phyloP scores from a whole-genome alignment of 2,329 filamentous ascomycete species.

The Diaporthe batatas region DNA sequence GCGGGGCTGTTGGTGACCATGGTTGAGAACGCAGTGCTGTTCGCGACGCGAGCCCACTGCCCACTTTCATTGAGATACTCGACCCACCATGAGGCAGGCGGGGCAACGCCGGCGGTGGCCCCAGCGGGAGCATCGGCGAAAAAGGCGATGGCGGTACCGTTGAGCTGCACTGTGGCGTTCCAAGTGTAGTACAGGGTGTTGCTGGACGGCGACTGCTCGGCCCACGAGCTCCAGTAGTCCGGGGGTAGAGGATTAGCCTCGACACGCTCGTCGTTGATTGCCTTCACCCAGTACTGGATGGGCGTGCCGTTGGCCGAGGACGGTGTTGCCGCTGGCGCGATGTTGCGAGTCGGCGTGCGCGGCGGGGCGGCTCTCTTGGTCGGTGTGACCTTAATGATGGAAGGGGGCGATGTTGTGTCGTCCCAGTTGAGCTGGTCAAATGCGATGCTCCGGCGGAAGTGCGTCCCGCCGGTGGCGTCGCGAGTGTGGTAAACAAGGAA shows the following conservation, averaged over 20 bases:
- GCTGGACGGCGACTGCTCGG: slow-evolving; percentile 48
- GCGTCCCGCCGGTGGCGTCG: slow-evolving; percentile 51
- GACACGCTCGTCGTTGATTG: slow-evolving; percentile 52
- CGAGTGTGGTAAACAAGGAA: slow-evolving; percentile 54
- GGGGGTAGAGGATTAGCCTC: slow-evolving; percentile 51
- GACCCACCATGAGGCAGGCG: slow-evolving; percentile 48
- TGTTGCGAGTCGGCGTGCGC: slow-evolving; percentile 50
- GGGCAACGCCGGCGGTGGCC: slow-evolving; percentile 49
- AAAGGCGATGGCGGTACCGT: slow-evolving; percentile 50
- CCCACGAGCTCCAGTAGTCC: slow-evolving; percentile 55
- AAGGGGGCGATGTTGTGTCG: slow-evolving; percentile 47
- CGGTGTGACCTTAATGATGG: slow-evolving; percentile 49
- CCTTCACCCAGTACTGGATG: slow-evolving; percentile 55
- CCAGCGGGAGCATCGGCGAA: slow-evolving; percentile 51
- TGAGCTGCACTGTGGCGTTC: slow-evolving; percentile 48
- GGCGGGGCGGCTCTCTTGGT: slow-evolving; percentile 47
- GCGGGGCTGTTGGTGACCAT: slow-evolving; percentile 47
- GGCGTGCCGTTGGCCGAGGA: slow-evolving; percentile 48
- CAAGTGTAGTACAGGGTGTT: slow-evolving; percentile 51
- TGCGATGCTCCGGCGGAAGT: slow-evolving; percentile 54
- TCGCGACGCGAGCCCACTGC: slow-evolving; percentile 46
- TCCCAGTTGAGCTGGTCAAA: slow-evolving; percentile 52
- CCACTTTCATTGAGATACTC: slow-evolving; percentile 46
- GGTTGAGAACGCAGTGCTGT: slow-evolving; percentile 46
- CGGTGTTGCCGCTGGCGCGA: slow-evolving; percentile 48